Base-by-base conservation (phyloP, 768 basidiomycete genomes). In the Sistotremastrum suecicum region DNA sequence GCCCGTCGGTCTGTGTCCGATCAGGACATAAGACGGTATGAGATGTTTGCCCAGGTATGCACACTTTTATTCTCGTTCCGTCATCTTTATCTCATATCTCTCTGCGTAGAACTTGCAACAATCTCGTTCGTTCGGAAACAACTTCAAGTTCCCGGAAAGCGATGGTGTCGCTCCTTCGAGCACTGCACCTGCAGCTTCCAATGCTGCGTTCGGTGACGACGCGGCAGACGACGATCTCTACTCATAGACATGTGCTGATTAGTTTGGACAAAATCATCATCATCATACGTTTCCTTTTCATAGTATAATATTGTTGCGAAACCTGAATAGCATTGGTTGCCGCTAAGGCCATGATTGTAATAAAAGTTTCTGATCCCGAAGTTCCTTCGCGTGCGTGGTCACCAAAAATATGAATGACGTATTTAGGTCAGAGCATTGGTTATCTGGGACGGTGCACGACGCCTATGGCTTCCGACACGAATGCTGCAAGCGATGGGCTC, bases 101-200 rank as follows among this genome's bases (percentile, higher is more conserved):
- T 39, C 51, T n/a, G 38, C 41, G 45, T 54, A 87, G 82, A 89
- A 88, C 63, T 66, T 90, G 50, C 87, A 88, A 65, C 89, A 90
- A 63, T 86, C 85, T 50, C 80, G 89, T 59, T 83, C 82, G 39
- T 91, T 95, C 59, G 92, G 94, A 41, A 83, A 82, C 66, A 83
- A 78, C 63, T 99, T 99, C 80, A 92, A 88, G 72, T 99, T 99
- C 90, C 95, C 95, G 32, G 92, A 92, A 55, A 73, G 76, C 43
- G 66, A 58, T 46, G 60, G 58, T 10, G 53, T 58, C 41, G 57
- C 56, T 20, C 63, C 63, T 30, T 53, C 66, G 41, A 56, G 64
- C 31, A 59, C 62, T 35, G 65, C 66, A 7, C 64, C 70, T 5
- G 62, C 71, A n/a, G 61, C 71, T 3, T 75, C 76, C 43, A 89